Evolutionary conservation across 495 filamentous ascomycete species (phyloP), one percentile per base, ranked within the genome.

Genomic region (Tuber borchii): DNA sequence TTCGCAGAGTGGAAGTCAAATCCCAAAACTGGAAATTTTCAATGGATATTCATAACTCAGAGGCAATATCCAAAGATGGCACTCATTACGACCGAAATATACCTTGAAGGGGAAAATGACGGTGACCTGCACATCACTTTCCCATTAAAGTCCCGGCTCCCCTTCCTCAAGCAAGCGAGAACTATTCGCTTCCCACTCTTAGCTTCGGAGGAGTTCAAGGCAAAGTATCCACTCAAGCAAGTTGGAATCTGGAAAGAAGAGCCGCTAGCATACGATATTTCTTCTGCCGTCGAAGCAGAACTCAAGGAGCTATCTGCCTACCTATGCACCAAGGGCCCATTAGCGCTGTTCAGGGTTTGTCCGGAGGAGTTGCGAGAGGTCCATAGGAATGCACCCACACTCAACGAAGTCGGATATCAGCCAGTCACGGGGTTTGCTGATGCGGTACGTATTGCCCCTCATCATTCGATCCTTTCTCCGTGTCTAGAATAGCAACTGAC

Each of bases 31-130:
- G 68, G 72, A 37, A 82, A 85, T 48, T 86, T 88, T 77, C 84
- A 86, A 44, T 98, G 94, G 93, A 87, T 87, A 20, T 93, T 93
- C 79, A 87, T 94, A 79, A 97, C 95, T 7, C 92, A 95, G 80
- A 85, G 93, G 44, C 87, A 91, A 56, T 92, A 91, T 82, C 87
- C 93, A 2, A 85, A 86, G 39, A 86, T 98, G 42, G 91, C 94
- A 9, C 90, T 89, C 68, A 86, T 98, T 43, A 85, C 87, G 65
- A 90, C 93, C 2, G 90, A 95, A 80, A 87, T 97, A 46, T 43
- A 78, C 48, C 34, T 69, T 3, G 45, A 69, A 43, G 61, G 71
- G 3, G 73, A 72, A n/a, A 83, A 83, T 10, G 71, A 74, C 16
- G 79, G 79, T 10, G 70, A 69, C 51, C 86, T 90, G 79, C 76